Conservation (phyloP, 805 yeast species). For the Tetrapisispora arboricola region DNA sequence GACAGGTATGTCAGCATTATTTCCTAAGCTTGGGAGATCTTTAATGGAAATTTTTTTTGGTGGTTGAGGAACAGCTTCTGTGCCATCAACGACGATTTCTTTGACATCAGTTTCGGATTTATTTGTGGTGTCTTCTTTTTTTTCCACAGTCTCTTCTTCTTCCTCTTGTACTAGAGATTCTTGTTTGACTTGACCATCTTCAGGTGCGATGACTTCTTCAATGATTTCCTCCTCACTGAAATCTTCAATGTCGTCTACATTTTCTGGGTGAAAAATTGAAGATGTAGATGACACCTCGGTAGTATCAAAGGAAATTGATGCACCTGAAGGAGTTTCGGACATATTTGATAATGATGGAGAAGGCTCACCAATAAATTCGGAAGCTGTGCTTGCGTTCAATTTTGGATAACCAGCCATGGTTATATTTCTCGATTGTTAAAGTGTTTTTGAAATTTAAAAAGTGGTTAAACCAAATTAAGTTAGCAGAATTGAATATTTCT, state of each 20-base stretch:
- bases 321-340: neutral
- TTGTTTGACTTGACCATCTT: neutral
- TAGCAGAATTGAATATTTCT: too few species aligned
- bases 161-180: neutral
- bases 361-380: conserved; percentile 4
- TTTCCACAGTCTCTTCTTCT: neutral
- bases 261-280: conserved; percentile 1
- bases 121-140: conserved; percentile 19
- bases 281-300: neutral
- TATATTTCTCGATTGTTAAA: neutral
- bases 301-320: neutral
- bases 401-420: conserved; percentile 5
- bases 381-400: conserved; percentile 3
- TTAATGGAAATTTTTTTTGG: conserved; percentile 18
- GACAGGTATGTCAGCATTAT: conserved; percentile 24
- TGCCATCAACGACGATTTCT: conserved; percentile 2
- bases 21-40: conserved; percentile 57
- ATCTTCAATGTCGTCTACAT: conserved; percentile 4
- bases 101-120: neutral
- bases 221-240: conserved; percentile 4
- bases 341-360: neutral
- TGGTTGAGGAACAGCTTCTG: conserved; percentile 2
- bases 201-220: conserved; percentile 1
- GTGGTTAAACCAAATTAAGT: conserved; percentile 2
- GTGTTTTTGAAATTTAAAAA: neutral